phyloP scores from a whole-genome alignment of 1,284 basidiomycete genomes.

The Malassezia restricta region DNA sequence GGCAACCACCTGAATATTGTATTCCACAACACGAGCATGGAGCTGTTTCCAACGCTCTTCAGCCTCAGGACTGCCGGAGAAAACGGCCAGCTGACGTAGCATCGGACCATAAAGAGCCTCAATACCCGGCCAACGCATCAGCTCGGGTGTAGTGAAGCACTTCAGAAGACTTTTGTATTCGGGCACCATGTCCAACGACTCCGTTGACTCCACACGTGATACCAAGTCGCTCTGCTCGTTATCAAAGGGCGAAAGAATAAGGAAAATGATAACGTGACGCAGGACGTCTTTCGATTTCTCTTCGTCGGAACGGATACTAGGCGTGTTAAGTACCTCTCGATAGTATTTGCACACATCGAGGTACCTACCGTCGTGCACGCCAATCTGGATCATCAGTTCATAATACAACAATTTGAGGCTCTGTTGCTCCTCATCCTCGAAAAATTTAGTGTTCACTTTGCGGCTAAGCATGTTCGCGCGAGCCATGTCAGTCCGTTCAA shows the following conservation, averaged over 20 bases:
- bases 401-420: constrained; percentile 93
- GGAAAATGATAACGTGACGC: constrained; percentile 77
- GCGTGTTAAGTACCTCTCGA: constrained; percentile 90
- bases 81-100: constrained; percentile 68
- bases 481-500: constrained; percentile 63
- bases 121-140: constrained; percentile 98
- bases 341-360: constrained; percentile 91
- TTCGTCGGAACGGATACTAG: constrained; percentile 63
- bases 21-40: constrained; percentile 89
- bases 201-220: constrained; percentile 62
- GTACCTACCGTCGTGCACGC: constrained; percentile 70
- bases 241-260: constrained; percentile 80
- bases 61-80: constrained; percentile 51
- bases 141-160: constrained; percentile 84
- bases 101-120: constrained; percentile 75
- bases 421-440: constrained; percentile 78
- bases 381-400: constrained; percentile 87
- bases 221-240: constrained; percentile 97
- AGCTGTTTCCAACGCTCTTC: constrained; percentile 86
- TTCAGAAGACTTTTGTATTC: constrained; percentile 88
- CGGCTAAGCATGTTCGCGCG: constrained; percentile 80
- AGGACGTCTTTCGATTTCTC: constrained; percentile 33
- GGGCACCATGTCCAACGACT: constrained; percentile 63
- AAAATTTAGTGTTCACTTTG: constrained; percentile 86
- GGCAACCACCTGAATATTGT: constrained; percentile 89